Evolutionary conservation across 306 rosid species (phyloP).

Genomic region (Cicer arietinum): DNA sequence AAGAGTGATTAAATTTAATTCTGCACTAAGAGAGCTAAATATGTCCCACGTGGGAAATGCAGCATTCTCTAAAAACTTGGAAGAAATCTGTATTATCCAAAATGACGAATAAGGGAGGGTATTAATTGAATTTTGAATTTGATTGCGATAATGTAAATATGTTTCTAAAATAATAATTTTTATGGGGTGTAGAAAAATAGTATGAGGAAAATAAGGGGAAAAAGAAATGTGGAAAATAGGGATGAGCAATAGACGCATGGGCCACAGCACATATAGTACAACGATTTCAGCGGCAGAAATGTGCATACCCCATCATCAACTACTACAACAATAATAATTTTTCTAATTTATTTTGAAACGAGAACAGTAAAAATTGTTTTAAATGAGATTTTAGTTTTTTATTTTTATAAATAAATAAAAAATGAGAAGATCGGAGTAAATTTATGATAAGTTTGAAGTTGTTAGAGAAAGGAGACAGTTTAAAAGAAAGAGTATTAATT

Average conservation of each 20-base stretch:
- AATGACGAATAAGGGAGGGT: slow-evolving; percentile 7
- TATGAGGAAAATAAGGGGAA: neutral
- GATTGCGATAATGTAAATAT: neutral
- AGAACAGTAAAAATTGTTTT: no score
- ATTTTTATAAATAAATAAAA: no score
- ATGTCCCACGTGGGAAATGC: slow-evolving; percentile 30
- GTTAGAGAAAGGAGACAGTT: no score
- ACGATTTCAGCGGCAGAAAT: slow-evolving; percentile 58
- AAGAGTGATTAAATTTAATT: slow-evolving; percentile 29
- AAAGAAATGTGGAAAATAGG: neutral
- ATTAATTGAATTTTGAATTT: slow-evolving; percentile 10
- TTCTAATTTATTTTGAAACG: no score
- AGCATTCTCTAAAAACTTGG: slow-evolving; percentile 4
- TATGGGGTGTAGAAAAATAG: neutral
- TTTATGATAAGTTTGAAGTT: no score
- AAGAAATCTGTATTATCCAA: slow-evolving; percentile 24
- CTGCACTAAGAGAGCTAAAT: neutral
- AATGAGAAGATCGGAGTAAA: no score
- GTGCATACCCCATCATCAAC: slow-evolving; percentile 58
- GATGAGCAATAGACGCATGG: slow-evolving; percentile 56
- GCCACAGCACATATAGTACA: slow-evolving; percentile 39
- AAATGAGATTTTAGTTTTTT: no score
- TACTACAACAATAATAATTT: slow-evolving; percentile 29
- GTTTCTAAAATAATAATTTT: slow-evolving; percentile 1
- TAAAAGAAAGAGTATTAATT: no score